Evolutionary conservation across 768 basidiomycete genomes (phyloP).

Genomic region (Auriscalpium microsporum): DNA sequence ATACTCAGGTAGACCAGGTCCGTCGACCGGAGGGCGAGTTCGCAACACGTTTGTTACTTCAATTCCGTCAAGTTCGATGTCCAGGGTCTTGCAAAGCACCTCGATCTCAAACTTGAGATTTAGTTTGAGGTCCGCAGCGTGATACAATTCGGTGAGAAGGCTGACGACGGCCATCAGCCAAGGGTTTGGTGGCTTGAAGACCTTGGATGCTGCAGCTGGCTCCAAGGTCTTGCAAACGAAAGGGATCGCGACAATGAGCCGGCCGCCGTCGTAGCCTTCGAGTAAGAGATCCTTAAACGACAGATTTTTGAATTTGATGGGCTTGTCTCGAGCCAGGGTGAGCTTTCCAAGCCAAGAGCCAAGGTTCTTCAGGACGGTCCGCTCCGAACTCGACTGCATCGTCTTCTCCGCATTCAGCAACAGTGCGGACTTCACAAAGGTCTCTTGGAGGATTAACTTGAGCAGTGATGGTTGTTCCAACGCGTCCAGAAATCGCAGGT

Average conservation of each 20-base stretch:
- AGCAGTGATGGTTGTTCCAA: constrained; percentile 59
- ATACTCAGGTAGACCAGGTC: constrained; percentile 68
- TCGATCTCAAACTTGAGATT: constrained; percentile 99
- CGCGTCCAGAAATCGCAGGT: constrained; percentile 87
- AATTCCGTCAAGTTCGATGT: constrained; percentile 76
- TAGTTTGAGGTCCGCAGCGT: constrained; percentile 90
- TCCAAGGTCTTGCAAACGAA: constrained; percentile 97
- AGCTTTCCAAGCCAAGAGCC: constrained; percentile 92
- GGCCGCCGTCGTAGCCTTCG: constrained; percentile 88
- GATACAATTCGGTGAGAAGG: constrained; percentile 91
- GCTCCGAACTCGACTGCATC: constrained; percentile 76
- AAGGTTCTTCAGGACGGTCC: constrained; percentile 85
- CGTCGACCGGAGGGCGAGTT: constrained; percentile 59
- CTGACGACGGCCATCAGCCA: constrained; percentile 97
- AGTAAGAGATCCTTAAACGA: constrained; percentile 97
- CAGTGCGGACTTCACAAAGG: constrained; percentile 75
- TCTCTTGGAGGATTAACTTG: constrained; percentile 87
- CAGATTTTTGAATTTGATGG: constrained; percentile 87
- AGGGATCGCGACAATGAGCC: constrained; percentile 89
- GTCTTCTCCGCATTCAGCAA: constrained; percentile 91
- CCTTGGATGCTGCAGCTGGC: constrained; percentile 79
- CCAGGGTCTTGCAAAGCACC: constrained; percentile 85
- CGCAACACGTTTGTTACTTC: constrained; percentile 80
- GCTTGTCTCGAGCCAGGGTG: constrained; percentile 86
- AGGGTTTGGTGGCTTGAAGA: constrained; percentile 95